Conservation (phyloP, 345 rosid genomes). For the Gossypium longicalyx region DNA sequence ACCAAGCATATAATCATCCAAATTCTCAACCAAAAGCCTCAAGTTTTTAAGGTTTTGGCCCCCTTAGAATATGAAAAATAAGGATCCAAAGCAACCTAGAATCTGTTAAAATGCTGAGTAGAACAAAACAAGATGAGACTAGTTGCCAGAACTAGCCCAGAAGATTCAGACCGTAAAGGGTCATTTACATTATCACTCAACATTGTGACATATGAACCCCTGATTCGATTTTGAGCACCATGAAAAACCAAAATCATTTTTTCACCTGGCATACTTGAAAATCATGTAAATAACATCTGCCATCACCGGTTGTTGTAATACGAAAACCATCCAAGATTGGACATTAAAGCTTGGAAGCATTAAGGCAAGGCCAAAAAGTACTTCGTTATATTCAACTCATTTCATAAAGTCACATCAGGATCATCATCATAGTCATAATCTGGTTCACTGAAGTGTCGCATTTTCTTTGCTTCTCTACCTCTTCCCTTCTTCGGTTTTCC, state of each 20-base stretch:
- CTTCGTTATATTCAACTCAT: neutral
- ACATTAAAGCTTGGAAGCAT: neutral
- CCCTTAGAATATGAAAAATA: neutral
- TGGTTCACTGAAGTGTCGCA: slow-evolving; percentile 70
- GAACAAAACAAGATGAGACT: neutral
- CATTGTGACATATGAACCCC: neutral
- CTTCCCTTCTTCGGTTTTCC: slow-evolving; percentile 98
- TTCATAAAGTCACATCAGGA: slow-evolving; percentile 52
- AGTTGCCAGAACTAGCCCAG: neutral
- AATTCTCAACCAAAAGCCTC: too few relatives aligned
- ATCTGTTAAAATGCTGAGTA: neutral
- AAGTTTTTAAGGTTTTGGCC: too few relatives aligned
- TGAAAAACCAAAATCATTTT: neutral
- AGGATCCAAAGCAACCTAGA: neutral
- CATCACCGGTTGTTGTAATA: neutral
- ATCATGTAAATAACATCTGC: neutral
- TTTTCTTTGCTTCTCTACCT: slow-evolving; percentile 80
- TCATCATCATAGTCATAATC: slow-evolving; percentile 98
- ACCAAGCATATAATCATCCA: too few relatives aligned
- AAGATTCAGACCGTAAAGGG: neutral
- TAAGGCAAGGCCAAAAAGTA: neutral
- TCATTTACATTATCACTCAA: neutral
- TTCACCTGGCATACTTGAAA: neutral
- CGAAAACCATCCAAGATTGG: neutral
- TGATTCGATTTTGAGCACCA: neutral